These are phyloP conservation scores for Alternaria sp. DNA, from an alignment of 2,329 filamentous ascomycete genomes.

Conservation along the genomic window DNA sequence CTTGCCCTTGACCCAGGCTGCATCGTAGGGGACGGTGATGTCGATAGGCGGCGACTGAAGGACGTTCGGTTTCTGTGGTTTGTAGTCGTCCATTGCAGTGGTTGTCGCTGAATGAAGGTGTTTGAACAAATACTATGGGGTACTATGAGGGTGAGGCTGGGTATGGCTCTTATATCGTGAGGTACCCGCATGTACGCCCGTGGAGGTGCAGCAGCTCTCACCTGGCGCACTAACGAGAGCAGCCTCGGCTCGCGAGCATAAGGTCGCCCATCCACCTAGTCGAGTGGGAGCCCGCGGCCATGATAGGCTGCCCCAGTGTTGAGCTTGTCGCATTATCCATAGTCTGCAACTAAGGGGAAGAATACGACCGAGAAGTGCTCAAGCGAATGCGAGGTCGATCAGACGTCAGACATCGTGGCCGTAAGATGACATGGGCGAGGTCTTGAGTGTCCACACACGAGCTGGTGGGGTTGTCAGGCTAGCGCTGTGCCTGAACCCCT, in stretches of 20 bases:
- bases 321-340: neutral
- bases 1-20: constrained; percentile 46
- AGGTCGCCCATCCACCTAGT: neutral
- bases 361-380: neutral
- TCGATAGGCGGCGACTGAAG: constrained; percentile 49
- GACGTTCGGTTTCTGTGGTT: constrained; percentile 28
- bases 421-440: no score
- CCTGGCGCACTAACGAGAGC: neutral
- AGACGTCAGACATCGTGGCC: neutral
- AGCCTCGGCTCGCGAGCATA: neutral
- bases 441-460: neutral
- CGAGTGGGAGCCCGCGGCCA: neutral
- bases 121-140: neutral
- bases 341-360: neutral
- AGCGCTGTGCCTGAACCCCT: constrained; percentile 2
- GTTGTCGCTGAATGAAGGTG: neutral
- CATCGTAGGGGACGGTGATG: constrained; percentile 42
- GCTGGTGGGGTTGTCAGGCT: neutral
- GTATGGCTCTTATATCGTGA: neutral
- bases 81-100: constrained; percentile 30
- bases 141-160: neutral
- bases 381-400: neutral
- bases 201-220: neutral
- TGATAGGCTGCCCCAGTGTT: neutral
- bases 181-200: neutral